Evolutionary conservation across 805 yeast species (phyloP).

Genomic region (Wilhelminamyces savonicus): DNA sequence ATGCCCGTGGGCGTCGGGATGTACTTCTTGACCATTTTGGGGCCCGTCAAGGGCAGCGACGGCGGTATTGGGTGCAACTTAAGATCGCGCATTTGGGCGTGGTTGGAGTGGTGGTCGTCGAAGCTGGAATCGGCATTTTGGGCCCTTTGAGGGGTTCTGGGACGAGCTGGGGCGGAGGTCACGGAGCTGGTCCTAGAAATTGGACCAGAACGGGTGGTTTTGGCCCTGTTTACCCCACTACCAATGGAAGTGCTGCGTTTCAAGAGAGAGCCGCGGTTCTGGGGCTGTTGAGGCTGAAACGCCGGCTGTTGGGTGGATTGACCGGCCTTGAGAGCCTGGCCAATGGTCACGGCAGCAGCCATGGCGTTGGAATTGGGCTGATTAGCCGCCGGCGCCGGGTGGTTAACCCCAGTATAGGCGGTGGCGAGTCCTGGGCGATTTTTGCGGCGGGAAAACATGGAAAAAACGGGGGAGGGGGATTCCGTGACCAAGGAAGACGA

Average conservation of each 20-base stretch:
- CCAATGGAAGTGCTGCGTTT: conserved; percentile 10
- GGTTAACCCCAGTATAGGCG: conserved; percentile 40
- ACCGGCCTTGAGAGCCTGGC: conserved; percentile 18
- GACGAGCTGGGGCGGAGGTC: not conserved
- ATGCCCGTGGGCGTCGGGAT: conserved; percentile 72
- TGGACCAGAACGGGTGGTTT: too few species aligned
- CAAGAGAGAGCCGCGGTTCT: conserved; percentile 6
- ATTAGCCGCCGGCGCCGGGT: conserved; percentile 20
- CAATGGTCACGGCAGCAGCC: conserved; percentile 42
- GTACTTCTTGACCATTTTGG: conserved; percentile 56
- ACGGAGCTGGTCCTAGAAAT: not conserved
- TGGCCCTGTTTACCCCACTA: conserved; percentile 4
- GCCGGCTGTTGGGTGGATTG: not conserved
- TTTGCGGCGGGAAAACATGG: conserved; percentile 25
- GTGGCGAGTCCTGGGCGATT: conserved; percentile 25
- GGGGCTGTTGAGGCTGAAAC: conserved; percentile 1
- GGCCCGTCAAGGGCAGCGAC: conserved; percentile 2
- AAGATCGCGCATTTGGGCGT: conserved; percentile 28
- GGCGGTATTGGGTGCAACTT: conserved; percentile 9
- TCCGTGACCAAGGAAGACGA: too few species aligned
- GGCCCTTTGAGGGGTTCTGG: not conserved
- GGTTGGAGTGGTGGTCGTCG: conserved; percentile 27
- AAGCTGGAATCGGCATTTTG: conserved; percentile 24
- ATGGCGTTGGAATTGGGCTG: conserved; percentile 34
- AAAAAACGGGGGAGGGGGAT: not conserved